Conservation (phyloP, 148 eudicot species). For the Heliosperma pusillum region DNA sequence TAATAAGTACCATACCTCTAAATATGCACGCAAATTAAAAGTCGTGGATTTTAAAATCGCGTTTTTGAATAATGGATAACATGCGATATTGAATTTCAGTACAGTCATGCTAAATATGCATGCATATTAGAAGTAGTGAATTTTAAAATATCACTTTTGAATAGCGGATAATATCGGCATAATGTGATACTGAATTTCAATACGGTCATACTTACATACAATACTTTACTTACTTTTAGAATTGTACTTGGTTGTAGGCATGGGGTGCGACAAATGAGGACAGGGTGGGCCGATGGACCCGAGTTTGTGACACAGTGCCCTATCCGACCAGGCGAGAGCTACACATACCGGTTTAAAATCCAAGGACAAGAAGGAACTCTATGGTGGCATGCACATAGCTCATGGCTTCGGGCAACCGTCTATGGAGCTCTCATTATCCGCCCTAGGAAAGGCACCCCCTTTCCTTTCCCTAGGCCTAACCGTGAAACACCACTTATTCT, state of each 20-base stretch:
- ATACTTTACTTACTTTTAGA: too few relatives aligned
- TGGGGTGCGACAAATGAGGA: constrained; percentile 82
- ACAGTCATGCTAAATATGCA: background rate
- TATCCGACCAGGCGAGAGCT: constrained; percentile 79
- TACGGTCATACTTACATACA: background rate
- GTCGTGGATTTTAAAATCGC: too few relatives aligned
- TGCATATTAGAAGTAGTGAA: background rate
- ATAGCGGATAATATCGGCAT: too few relatives aligned
- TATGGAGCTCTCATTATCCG: constrained; percentile 82
- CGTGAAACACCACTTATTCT: constrained; percentile 79
- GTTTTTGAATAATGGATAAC: too few relatives aligned
- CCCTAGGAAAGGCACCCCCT: constrained; percentile 70
- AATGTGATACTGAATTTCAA: background rate
- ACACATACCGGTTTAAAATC: constrained; percentile 76
- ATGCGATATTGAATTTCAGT: background rate
- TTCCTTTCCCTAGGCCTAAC: constrained; percentile 74
- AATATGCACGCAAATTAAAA: background rate
- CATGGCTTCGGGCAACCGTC: constrained; percentile 95
- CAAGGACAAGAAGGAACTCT: constrained; percentile 90
- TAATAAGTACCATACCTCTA: too few relatives aligned
- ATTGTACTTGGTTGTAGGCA: constrained; percentile 43
- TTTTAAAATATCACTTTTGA: too few relatives aligned
- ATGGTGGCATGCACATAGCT: constrained; percentile 99
- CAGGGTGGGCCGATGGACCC: constrained; percentile 97
- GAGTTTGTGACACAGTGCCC: constrained; percentile 95